Evolutionary conservation across 192 early-diverging fungal species (phyloP), one percentile per base, ranked within the genome.

Genomic region (Backusella liffmaniae): DNA sequence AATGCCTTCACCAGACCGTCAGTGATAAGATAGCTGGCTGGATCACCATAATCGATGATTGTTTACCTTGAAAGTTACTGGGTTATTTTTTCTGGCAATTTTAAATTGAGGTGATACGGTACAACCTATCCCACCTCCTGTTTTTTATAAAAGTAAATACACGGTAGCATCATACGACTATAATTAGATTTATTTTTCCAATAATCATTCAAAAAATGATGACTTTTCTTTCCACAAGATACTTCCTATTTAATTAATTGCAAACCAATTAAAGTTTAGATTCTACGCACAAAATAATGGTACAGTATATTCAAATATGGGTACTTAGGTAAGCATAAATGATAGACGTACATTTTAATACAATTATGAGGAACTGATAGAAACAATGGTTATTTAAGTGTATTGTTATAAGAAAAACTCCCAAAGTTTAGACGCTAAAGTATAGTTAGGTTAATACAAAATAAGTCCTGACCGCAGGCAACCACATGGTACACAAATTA

Each of bases 401-500:
- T 29, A 62, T n/a, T 26, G 10, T 13, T 29, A 29, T 26, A 26
- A 29, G 4, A 62, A 29, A 30, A 23, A 10, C 23, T 12, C 16
- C 4, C 26, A 62, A 62, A 10, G 7, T 29, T 62, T 62, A 12
- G 9, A 12, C 10, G 9, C n/a, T 23, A 26, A 62, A 62, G 4
- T 10, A 62, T 62, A 62, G 21, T 29, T 29, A 13, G 26, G 23
- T 26, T 29, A 62, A 62, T 62, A 62, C 9, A 12, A 62, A 62
- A 62, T 7, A 29, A 29, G 12, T 29, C 8, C 18, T 62, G 56
- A 29, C 12, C 23, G 6, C 23, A 62, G 26, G 9, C 23, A 26
- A 29, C 56, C 56, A 62, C 56, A 62, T 62, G 56, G 56, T 62
- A 62, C 56, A 62, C 56, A 62, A 62, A 62, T 62, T 62, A 62